Evolutionary conservation across 306 rosid genomes (phyloP), one percentile per base, ranked within the genome.

Genomic region (Benincasa hispida): DNA sequence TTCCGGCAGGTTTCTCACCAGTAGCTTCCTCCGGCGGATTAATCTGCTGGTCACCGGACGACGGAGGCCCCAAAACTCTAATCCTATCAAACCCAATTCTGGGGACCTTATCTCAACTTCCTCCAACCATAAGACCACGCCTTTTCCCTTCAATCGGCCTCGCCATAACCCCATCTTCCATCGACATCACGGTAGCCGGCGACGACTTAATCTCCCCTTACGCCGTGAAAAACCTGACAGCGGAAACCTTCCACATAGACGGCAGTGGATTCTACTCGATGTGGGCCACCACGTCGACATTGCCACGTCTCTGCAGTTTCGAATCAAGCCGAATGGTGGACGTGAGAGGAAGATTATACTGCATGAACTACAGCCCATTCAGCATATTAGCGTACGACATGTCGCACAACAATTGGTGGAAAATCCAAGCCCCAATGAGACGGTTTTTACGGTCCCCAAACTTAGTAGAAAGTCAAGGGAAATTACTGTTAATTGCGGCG

Each of bases 191-290:
- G 0, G 82, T 90, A 7, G 97, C 97, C 0, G 99, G 99, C 0
- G 99, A 95, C 61, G 99, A 95, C 83, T 81, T 95, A 90, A 95
- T 92, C 22, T 92, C 99, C 9, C 99, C 97, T 0, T 92, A 87
- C 54, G 99, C 98, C 1, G 99, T 95, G 0, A 95, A 92, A 68
- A 95, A 90, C 79, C 58, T 95, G 4, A 90, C 93, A 1, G 90
- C 98, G 1, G 98, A 95, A 69, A 89, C 85, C 81, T 92, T 95
- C 48, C 98, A 95, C 55, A 86, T 95, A 1, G 99, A 95, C 57
- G 88, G 82, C 13, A 83, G 96, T 13, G 99, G 99, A 37, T 89
- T 87, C 73, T 95, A 86, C 51, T 95, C 98, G 27, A 54, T 92
- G 3, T 95, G 99, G 99, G 96, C 91, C 0, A 89, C 91, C 0